Base-by-base conservation (phyloP, 768 basidiomycete species). In the Serendipita vermifera region DNA sequence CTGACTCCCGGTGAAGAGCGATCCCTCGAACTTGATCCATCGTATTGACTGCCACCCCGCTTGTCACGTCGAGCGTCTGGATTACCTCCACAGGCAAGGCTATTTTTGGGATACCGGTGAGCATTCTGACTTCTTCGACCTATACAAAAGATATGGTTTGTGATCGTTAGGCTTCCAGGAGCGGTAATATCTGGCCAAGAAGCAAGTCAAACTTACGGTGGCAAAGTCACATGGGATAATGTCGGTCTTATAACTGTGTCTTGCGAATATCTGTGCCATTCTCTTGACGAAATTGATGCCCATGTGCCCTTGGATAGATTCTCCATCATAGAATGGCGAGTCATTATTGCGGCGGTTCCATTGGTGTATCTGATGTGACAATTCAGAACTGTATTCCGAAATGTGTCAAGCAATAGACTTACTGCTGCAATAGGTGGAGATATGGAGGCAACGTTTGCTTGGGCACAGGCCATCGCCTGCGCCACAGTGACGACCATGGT, bases 261-360 rank as follows among this genome's bases (percentile, higher is more conserved):
- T 51, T 5, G 5, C n/a, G 46, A 51, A 51, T n/a, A 51, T 51
- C 11, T 51, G 24, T 20, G 29, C 46, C 46, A 51, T 51, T 31
- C 46, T 15, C 32, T 51, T 51, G 5, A 51, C 46, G 17, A 51
- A 51, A n/a, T 27, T 51, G 17, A 51, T 51, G 22, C 46, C 46
- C 26, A 31, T 22, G 17, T 51, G 46, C n/a, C 46, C 26, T n/a
- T 20, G 24, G 17, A 29, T 22, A 15, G n/a, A n/a, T n/a, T 51
- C 46, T 22, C 24, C n/a, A 31, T 51, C 46, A n/a, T 51, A 51
- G 17, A 51, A 51, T 31, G 46, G 46, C 24, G 24, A 27, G 24
- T 51, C 46, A 2, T 51, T 31, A n/a, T 51, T 22, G 9, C n/a
- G 46, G 46, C 32, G 24, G 46, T 51, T 22, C 46, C 46, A 51